Conservation (phyloP, 106 monocot species). For the Alisma plantagoaquatica region DNA sequence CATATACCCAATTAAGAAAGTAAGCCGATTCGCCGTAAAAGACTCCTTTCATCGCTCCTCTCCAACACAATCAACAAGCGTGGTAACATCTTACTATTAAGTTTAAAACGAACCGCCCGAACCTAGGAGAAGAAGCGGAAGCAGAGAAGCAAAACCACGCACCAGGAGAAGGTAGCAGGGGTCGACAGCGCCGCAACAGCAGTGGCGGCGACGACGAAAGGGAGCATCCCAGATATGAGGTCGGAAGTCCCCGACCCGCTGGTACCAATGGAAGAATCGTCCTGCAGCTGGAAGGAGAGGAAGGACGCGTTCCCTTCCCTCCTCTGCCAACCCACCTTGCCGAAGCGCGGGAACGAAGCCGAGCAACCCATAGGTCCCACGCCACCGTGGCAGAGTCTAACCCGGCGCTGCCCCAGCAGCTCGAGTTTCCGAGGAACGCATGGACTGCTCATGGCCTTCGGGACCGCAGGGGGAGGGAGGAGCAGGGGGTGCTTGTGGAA, state of each 20-base stretch:
- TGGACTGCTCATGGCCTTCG: no score
- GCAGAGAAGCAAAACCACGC: neutral
- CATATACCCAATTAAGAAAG: neutral
- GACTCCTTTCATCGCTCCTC: neutral
- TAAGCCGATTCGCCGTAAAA: neutral
- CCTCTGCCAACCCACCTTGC: constrained; percentile 47
- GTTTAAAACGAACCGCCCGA: no score
- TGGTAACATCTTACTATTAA: neutral
- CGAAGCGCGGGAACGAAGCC: no score
- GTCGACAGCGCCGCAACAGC: constrained; percentile 68
- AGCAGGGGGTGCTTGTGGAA: no score
- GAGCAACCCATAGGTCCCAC: constrained; percentile 38
- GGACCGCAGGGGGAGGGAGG: no score
- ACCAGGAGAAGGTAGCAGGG: constrained; percentile 91
- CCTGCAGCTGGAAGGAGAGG: constrained; percentile 21
- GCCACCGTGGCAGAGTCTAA: no score
- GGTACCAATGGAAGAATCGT: neutral
- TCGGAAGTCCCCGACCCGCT: constrained; percentile 5
- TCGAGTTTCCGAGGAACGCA: no score
- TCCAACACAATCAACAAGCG: neutral
- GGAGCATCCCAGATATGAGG: constrained; percentile 60
- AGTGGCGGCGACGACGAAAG: constrained; percentile 83
- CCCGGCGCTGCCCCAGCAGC: no score
- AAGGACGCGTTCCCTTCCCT: constrained; percentile 35
- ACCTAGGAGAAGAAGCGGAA: neutral